Conservation (phyloP, 2,329 filamentous ascomycete genomes). For the Kalaharituber pfeilii region DNA sequence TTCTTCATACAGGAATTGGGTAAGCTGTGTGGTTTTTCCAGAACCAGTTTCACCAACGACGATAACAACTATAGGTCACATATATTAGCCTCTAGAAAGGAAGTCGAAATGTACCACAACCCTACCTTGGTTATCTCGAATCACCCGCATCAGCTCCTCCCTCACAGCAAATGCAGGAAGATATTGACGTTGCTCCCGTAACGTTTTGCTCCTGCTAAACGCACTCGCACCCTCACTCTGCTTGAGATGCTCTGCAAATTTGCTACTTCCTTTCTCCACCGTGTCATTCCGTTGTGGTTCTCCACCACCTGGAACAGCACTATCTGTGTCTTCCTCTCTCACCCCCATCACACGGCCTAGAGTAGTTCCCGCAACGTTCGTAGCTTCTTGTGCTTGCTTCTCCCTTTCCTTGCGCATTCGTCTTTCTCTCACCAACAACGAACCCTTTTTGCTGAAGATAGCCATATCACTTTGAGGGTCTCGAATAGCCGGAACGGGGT, state of each 20-base stretch:
- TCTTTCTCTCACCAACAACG: slow-evolving; percentile 76
- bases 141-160: slow-evolving; percentile 78
- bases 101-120: too few relatives aligned
- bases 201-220: slow-evolving; percentile 81
- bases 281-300: slow-evolving; percentile 50
- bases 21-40: slow-evolving; percentile 92
- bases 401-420: slow-evolving; percentile 84
- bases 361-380: slow-evolving; percentile 77
- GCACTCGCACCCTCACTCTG: slow-evolving; percentile 64
- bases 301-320: slow-evolving; percentile 57
- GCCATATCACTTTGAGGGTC: slow-evolving; percentile 98
- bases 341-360: slow-evolving; percentile 91
- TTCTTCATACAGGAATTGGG: slow-evolving; percentile 89
- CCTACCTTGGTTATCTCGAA: slow-evolving; percentile 65
- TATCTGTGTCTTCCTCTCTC: slow-evolving; percentile 77
- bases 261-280: slow-evolving; percentile 36
- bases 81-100: too few relatives aligned
- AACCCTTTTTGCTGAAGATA: slow-evolving; percentile 90
- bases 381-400: slow-evolving; percentile 86
- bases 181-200: slow-evolving; percentile 81
- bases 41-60: slow-evolving; percentile 95
- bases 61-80: slow-evolving; percentile 67
- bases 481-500: slow-evolving; percentile 79
- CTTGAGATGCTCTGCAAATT: slow-evolving; percentile 83
- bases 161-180: slow-evolving; percentile 90